These are phyloP conservation scores for Bothriochloa decipiens DNA, from an alignment of 176 grass and related monocot genomes.

Conservation along the genomic window DNA sequence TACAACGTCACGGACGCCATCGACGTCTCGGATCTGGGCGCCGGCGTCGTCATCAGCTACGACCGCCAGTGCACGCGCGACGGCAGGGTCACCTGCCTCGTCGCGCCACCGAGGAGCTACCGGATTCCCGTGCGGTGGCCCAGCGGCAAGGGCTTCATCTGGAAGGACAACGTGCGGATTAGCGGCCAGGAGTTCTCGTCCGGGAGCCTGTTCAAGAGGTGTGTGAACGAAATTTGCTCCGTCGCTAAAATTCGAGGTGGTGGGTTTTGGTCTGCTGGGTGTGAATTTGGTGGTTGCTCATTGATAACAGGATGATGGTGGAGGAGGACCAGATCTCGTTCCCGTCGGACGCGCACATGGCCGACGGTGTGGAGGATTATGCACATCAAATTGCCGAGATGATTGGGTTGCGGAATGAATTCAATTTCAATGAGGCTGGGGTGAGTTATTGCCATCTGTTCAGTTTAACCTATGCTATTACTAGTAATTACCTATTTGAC, in stretches of 20 bases:
- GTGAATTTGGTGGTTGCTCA: constrained; percentile 24
- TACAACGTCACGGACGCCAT: constrained; percentile 82
- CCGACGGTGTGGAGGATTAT: constrained; percentile 95
- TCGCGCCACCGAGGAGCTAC: constrained; percentile 78
- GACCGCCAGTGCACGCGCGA: constrained; percentile 70
- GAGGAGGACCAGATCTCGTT: constrained; percentile 99
- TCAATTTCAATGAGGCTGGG: constrained; percentile 96
- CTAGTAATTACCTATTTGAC: not conserved
- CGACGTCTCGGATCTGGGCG: constrained; percentile 71
- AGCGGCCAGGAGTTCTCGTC: constrained; percentile 96
- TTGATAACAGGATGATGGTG: constrained; percentile 94
- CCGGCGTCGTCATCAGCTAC: constrained; percentile 59
- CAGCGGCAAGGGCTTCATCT: constrained; percentile 90
- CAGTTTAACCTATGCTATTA: constrained; percentile 7
- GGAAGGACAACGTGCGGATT: constrained; percentile 99
- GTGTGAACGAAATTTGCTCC: not conserved
- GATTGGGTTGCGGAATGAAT: constrained; percentile 93
- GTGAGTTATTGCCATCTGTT: constrained; percentile 49
- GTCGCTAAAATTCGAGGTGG: constrained; percentile 5
- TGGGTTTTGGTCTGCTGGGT: constrained; percentile 26
- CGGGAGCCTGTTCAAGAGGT: constrained; percentile 97
- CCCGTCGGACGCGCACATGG: constrained; percentile 78
- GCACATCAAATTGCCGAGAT: constrained; percentile 97
- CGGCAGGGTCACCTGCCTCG: constrained; percentile 57
- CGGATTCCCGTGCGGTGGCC: constrained; percentile 91